Conservation (phyloP, 202 grass and related monocot species). For the Zoysia matrella region DNA sequence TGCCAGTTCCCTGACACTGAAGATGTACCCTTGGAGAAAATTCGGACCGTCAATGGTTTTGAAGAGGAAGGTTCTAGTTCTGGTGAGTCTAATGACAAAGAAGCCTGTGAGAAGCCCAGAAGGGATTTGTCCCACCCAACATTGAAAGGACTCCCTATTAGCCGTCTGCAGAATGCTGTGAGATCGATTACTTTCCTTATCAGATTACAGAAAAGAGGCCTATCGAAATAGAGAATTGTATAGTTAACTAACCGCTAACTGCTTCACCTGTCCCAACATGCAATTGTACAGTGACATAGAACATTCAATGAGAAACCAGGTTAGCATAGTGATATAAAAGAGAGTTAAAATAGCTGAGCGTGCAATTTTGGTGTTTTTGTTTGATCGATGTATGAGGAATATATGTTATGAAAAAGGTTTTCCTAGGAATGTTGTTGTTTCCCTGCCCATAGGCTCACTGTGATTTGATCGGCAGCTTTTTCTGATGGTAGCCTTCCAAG, state of each 20-base stretch:
- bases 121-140: constrained; percentile 63
- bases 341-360: constrained; percentile 10
- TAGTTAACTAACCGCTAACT: constrained; percentile 20
- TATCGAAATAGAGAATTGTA: constrained; percentile 19
- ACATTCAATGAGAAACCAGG: not conserved
- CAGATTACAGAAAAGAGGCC: constrained; percentile 59
- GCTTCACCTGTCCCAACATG: not conserved
- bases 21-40: constrained; percentile 48
- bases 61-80: constrained; percentile 49
- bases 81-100: constrained; percentile 34
- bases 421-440: too few species aligned
- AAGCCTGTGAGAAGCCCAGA: constrained; percentile 26
- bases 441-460: not conserved
- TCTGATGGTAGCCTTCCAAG: not conserved
- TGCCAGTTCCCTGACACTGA: constrained; percentile 62
- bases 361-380: constrained; percentile 36
- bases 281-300: constrained; percentile 40
- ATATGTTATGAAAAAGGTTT: too few species aligned
- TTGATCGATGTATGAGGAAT: not conserved
- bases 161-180: constrained; percentile 56
- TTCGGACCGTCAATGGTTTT: constrained; percentile 27
- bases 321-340: constrained; percentile 20
- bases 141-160: constrained; percentile 59
- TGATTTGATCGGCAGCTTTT: not conserved
- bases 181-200: constrained; percentile 55